Evolutionary conservation across 225 moss, liverwort and hornwort genomes (phyloP).

Genomic region (Thuidium tamariscinum): DNA sequence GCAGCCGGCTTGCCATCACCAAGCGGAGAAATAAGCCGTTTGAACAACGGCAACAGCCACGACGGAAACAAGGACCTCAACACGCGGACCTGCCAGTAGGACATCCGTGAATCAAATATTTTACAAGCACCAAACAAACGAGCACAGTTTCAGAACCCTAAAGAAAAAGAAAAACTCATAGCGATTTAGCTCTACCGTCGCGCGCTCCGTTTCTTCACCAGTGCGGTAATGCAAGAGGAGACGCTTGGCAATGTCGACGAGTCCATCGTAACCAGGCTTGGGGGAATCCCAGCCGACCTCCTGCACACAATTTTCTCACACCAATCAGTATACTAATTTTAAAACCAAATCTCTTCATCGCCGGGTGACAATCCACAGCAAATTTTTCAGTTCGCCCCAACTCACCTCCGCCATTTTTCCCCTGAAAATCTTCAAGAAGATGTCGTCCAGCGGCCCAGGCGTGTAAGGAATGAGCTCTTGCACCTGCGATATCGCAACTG

Average conservation of each 20-base stretch:
- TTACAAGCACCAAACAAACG: background rate
- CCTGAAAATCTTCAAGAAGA: slow-evolving; percentile 60
- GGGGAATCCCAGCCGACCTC: slow-evolving; percentile 90
- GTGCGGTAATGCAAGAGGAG: slow-evolving; percentile 50
- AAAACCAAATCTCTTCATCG: background rate
- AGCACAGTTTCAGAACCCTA: background rate
- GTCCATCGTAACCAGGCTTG: slow-evolving; percentile 78
- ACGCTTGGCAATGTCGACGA: slow-evolving; percentile 80
- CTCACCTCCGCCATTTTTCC: slow-evolving; percentile 65
- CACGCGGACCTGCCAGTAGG: slow-evolving; percentile 53
- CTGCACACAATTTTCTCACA: slow-evolving; percentile 18
- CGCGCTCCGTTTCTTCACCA: slow-evolving; percentile 67
- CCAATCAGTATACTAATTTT: background rate
- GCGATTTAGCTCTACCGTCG: slow-evolving; percentile 31
- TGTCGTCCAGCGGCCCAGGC: slow-evolving; percentile 50
- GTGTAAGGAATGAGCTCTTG: slow-evolving; percentile 20
- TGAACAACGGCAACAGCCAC: slow-evolving; percentile 72
- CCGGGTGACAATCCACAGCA: background rate
- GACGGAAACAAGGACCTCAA: slow-evolving; percentile 68
- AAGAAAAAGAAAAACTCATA: background rate
- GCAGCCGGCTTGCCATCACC: slow-evolving; percentile 66
- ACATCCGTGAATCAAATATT: background rate
- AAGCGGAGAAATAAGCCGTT: slow-evolving; percentile 59
- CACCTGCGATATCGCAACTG: background rate
- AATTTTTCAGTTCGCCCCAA: background rate